Evolutionary conservation across 495 filamentous ascomycete species (phyloP), one percentile per base, ranked within the genome.

Genomic region (Penicillium arizonense): DNA sequence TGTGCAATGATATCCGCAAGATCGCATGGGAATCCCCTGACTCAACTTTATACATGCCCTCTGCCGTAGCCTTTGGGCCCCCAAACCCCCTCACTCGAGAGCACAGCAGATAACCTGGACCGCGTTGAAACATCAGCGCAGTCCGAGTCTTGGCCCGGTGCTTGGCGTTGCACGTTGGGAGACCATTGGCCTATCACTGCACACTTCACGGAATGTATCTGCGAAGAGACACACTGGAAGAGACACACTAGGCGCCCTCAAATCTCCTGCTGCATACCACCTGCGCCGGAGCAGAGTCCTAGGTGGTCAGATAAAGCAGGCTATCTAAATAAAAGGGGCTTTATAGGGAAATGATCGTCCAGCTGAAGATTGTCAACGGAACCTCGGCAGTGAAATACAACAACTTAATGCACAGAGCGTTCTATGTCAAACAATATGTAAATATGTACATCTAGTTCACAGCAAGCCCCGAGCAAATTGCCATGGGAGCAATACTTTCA

Each of bases 401-500:
- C 9, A 26, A 38, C 16, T n/a, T 11, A 18, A 26, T 26, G 13
- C 18, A 37, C 24, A 14, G 16, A 16, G 9, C 16, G 5, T 18
- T 47, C n/a, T 36, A 36, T 38, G 32, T 30, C 26, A 47, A 10
- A 24, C 4, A 21, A 9, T 24, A 14, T 43, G 13, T 14, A 21
- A 21, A 9, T 24, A 14, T 43, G 13, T 14, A 21, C 33, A 28
- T 12, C 18, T 2, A 18, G 4, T 35, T 43, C 10, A 48, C 21
- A 56, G 33, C 14, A 50, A 24, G 2, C 47, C 67, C 11, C 69
- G 55, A 0, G 56, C 51, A 52, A 74, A 87, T 62, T 90, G 87
- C 23, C 44, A 56, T 4, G 84, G 77, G 68, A 76, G 73, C 33
- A 73, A 61, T 11, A 88, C 75, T 23, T 79, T 57, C 0, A 88